phyloP scores from a whole-genome alignment of 1,139 yeast genomes.

The Hansenula anomala region DNA sequence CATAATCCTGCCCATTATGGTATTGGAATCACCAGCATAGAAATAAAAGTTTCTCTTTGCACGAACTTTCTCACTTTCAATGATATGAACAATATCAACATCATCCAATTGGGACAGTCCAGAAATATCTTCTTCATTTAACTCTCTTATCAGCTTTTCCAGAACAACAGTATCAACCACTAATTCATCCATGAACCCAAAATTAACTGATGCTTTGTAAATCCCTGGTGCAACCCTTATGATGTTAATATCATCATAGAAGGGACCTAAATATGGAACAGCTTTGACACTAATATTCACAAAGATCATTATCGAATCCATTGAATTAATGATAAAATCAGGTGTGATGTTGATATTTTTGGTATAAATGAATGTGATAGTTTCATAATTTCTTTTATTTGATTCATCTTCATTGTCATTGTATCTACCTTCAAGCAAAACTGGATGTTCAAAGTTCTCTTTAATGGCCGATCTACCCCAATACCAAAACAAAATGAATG shows the following conservation, averaged over 20 bases:
- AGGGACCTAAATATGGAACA: neutral
- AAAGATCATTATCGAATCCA: neutral
- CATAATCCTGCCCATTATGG: neutral
- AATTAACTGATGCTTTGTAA: constrained; percentile 1
- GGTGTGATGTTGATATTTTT: constrained; percentile 1
- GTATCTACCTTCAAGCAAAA: neutral
- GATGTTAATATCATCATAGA: neutral
- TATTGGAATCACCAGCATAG: neutral
- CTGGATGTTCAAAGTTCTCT: neutral
- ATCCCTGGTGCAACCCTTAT: neutral
- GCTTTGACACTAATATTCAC: neutral
- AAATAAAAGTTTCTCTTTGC: neutral
- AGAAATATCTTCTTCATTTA: neutral
- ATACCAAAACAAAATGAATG: neutral
- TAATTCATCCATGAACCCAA: constrained; percentile 2
- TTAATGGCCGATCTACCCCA: constrained; percentile 1
- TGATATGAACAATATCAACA: neutral
- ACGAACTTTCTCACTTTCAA: constrained; percentile 1
- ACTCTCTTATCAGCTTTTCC: neutral
- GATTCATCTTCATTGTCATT: neutral
- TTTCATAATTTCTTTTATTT: neutral
- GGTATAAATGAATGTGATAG: neutral
- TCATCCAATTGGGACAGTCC: neutral
- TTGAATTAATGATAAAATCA: neutral
- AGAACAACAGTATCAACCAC: neutral